Percentiles rank a stretch among this genome's conserved stretches.
These are phyloP conservation scores for Elongisporangium prolatum DNA, from an alignment of 352 stramenopile species.

Conservation along the genomic window DNA sequence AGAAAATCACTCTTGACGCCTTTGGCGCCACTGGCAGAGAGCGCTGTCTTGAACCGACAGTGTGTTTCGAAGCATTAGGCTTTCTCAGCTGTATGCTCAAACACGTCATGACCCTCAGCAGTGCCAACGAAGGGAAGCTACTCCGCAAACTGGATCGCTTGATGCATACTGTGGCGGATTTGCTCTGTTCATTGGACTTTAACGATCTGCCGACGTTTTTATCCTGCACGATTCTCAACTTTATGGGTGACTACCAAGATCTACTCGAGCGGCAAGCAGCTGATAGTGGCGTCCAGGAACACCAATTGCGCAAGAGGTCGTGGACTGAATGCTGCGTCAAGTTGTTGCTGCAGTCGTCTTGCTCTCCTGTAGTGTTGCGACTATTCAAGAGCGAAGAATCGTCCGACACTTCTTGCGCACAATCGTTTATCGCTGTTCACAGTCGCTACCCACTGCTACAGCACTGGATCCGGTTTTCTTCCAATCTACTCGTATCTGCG, in stretches of 20 bases:
- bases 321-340: constrained; percentile 21
- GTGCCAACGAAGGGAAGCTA: not conserved
- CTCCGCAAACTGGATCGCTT: constrained; percentile 13
- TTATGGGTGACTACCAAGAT: constrained; percentile 26
- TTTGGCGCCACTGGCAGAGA: not conserved
- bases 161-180: constrained; percentile 14
- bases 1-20: not conserved
- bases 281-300: not conserved
- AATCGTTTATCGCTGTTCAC: constrained; percentile 27
- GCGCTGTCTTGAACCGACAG: constrained; percentile 10
- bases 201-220: constrained; percentile 34
- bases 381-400: constrained; percentile 13
- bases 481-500: constrained; percentile 8
- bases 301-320: not conserved
- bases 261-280: constrained; percentile 10
- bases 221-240: constrained; percentile 26
- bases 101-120: constrained; percentile 4
- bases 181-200: constrained; percentile 15
- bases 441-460: constrained; percentile 54
- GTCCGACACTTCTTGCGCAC: constrained; percentile 16
- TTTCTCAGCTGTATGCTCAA: constrained; percentile 31
- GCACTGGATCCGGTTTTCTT: constrained; percentile 42
- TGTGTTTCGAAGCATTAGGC: constrained; percentile 23
- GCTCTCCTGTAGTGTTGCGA: constrained; percentile 18
- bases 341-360: constrained; percentile 20